Evolutionary conservation across 495 filamentous ascomycete species (phyloP), one percentile per base, ranked within the genome.

Genomic region (Neurospora sp.): DNA sequence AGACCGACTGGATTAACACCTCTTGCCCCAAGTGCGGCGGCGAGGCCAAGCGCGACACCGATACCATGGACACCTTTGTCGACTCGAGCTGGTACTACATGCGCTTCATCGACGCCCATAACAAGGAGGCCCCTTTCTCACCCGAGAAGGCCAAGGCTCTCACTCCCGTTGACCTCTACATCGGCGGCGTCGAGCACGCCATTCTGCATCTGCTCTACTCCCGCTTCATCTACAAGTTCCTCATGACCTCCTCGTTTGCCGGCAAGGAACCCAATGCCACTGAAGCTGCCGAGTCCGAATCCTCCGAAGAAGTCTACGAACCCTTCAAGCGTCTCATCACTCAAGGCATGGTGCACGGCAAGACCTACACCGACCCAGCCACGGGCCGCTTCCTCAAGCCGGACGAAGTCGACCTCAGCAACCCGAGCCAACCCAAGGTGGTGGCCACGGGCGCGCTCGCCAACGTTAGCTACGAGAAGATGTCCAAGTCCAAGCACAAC

Each of bases 401-500:
- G 0, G 86, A 89, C 4, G 94, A 96, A 77, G 83, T 97, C 18
- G 90, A 94, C 72, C 76, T 91, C 14, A 87, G 83, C 10, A 83
- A 87, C 59, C 82, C 86, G 4, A 77, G 85, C 0, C 84, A 84
- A 9, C 92, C 91, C 3, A 83, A 87, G 69, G 86, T 94, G 44
- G 84, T 85, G 48, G 85, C 85, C 0, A 90, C 90, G 1, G 87
- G 87, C 27, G 79, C 87, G 61, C 76, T 77, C 0, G 89, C 92
- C 4, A 85, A 79, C 12, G 78, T 94, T 39, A 89, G 88, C 1
- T 96, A 88, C 72, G 93, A 97, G 81, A 97, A 97, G 76, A 97
- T 97, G 94, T 94, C 92, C n/a, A 97, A 97, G 81, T 95, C 92
- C 72, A 97, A 97, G 77, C 86, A 96, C 82, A 97, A 97, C 78